A percentile compares a stretch with the other conserved stretches of the same genome.
These are phyloP conservation scores for Polychaeton citri DNA, from an alignment of 2,329 filamentous ascomycete genomes.

Conservation along the genomic window DNA sequence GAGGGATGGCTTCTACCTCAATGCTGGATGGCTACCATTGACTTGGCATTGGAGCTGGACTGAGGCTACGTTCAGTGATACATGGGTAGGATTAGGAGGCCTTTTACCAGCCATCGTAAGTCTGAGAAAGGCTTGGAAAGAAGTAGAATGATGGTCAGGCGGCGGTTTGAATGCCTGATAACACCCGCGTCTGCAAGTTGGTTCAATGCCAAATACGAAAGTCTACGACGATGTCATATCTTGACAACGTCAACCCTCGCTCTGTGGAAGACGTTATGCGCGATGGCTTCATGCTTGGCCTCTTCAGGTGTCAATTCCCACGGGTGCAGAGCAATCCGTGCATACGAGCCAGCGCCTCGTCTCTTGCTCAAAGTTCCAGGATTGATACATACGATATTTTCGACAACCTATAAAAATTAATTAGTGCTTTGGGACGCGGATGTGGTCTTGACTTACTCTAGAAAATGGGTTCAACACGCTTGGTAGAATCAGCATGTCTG, in stretches of 20 bases:
- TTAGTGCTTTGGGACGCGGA: conserved; percentile 3
- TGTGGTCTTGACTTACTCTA: conserved; percentile 47
- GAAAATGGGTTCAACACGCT: conserved; percentile 76
- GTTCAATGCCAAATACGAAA: background rate
- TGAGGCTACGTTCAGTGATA: conserved; percentile 42
- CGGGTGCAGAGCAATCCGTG: conserved; percentile 62
- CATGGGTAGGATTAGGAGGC: conserved; percentile 46
- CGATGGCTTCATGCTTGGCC: conserved; percentile 43
- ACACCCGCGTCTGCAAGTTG: background rate
- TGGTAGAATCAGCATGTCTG: conserved; percentile 73
- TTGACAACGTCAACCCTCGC: conserved; percentile 76
- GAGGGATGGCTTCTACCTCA: conserved; percentile 55
- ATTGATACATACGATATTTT: conserved; percentile 82
- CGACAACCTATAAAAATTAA: conserved; percentile 54
- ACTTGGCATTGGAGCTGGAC: conserved; percentile 73
- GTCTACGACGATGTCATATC: conserved; percentile 38
- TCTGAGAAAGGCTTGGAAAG: conserved; percentile 33
- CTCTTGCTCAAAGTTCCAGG: conserved; percentile 79
- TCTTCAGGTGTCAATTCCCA: conserved; percentile 47
- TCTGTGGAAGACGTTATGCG: conserved; percentile 67
- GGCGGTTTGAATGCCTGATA: background rate
- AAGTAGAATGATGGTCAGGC: conserved; percentile 11
- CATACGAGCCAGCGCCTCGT: conserved; percentile 72
- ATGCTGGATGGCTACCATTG: conserved; percentile 66
- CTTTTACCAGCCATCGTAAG: conserved; percentile 32